Evolutionary conservation across 768 basidiomycete species (phyloP).

Genomic region (Boletus rufocinnamomeus): DNA sequence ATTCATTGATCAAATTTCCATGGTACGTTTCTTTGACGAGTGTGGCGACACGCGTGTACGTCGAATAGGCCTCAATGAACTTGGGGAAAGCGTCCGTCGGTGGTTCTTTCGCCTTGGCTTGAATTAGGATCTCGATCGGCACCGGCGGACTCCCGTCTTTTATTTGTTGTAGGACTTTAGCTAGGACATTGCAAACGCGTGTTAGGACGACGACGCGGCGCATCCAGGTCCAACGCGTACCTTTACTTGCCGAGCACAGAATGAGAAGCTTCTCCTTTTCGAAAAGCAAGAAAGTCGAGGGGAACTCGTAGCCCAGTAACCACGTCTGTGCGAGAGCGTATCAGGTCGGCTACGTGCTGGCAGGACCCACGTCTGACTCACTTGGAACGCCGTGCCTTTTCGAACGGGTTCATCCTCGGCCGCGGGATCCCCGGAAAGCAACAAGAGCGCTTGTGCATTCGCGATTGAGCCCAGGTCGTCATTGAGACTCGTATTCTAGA

Average conservation of each 20-base stretch:
- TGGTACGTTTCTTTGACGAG: constrained; percentile 81
- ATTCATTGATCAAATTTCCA: constrained; percentile 87
- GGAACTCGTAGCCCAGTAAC: constrained; percentile 97
- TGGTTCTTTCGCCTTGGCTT: constrained; percentile 79
- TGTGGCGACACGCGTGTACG: constrained; percentile 66
- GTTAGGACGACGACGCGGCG: constrained; percentile 12
- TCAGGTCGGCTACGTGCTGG: constrained; percentile 3
- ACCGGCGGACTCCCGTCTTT: constrained; percentile 55
- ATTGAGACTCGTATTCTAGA: constrained; percentile 62
- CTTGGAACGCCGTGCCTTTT: constrained; percentile 92
- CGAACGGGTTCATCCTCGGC: constrained; percentile 88
- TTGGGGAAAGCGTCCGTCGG: constrained; percentile 72
- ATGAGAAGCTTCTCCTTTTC: constrained; percentile 75
- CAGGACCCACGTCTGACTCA: constrained; percentile 35
- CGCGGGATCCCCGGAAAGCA: constrained; percentile 76
- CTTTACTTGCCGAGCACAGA: constrained; percentile 87
- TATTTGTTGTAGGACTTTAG: constrained; percentile 84
- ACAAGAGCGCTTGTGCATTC: constrained; percentile 66
- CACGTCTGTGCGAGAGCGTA: constrained; percentile 64
- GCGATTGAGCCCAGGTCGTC: constrained; percentile 73
- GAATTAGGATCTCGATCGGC: constrained; percentile 73
- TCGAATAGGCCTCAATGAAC: constrained; percentile 63
- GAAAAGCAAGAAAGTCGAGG: constrained; percentile 87
- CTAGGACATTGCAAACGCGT: constrained; percentile 43
- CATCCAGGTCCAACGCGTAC: constrained; percentile 40